Evolutionary conservation across 345 rosid species (phyloP).

Genomic region (Murraya koenigii): DNA sequence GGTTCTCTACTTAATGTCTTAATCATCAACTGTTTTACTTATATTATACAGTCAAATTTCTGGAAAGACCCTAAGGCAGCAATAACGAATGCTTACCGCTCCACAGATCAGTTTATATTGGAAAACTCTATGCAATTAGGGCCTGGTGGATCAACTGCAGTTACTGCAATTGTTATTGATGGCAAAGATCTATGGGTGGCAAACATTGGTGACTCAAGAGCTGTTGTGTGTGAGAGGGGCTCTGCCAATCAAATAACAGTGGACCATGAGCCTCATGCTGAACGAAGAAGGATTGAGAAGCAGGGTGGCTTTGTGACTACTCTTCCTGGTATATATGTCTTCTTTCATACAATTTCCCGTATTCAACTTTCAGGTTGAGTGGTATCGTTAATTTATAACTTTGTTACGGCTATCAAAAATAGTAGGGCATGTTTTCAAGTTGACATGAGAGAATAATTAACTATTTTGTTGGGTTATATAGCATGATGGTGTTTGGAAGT

Average conservation of each 20-base stretch:
- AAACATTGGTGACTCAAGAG: slow-evolving; percentile 60
- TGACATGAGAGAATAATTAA: not conserved
- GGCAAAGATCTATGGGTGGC: slow-evolving; percentile 64
- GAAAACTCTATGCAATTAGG: slow-evolving; percentile 53
- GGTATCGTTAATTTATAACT: not conserved
- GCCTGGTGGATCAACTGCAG: slow-evolving; percentile 67
- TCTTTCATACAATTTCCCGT: not conserved
- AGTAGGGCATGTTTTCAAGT: not conserved
- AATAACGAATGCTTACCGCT: slow-evolving; percentile 44
- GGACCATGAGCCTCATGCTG: slow-evolving; percentile 52
- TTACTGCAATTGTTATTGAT: slow-evolving; percentile 54
- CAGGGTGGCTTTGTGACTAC: slow-evolving; percentile 54
- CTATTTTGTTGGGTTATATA: not conserved
- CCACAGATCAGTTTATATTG: slow-evolving; percentile 46
- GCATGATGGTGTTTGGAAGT: not conserved
- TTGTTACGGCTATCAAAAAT: not conserved
- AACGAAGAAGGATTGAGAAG: slow-evolving; percentile 47
- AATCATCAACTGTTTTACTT: not conserved
- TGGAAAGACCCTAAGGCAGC: slow-evolving; percentile 45
- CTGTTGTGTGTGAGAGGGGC: slow-evolving; percentile 55
- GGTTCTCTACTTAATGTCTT: not conserved
- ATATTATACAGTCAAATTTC: slow-evolving; percentile 39
- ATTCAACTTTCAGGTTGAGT: not conserved
- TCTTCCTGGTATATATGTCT: slow-evolving; percentile 40
- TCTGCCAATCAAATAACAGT: slow-evolving; percentile 53